These are phyloP conservation scores for Solanum hybrid DNA, from an alignment of 305 asterid species.

Conservation along the genomic window DNA sequence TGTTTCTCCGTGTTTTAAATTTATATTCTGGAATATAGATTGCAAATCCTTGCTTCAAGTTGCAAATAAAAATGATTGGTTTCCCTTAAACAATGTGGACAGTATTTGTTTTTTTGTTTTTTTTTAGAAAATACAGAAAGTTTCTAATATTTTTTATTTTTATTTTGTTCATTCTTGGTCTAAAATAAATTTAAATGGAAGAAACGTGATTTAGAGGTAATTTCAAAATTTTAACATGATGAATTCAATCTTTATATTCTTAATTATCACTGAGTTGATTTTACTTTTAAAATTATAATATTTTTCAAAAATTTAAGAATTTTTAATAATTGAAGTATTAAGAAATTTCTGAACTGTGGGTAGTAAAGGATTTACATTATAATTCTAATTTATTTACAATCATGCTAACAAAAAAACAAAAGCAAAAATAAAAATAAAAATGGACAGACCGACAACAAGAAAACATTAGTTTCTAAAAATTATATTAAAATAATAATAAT, in stretches of 20 bases:
- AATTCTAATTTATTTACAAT: neutral
- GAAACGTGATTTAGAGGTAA: neutral
- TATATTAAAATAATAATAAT: neutral
- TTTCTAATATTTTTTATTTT: neutral
- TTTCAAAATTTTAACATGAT: neutral
- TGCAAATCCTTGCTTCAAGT: neutral
- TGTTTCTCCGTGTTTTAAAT: neutral
- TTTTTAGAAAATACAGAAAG: neutral
- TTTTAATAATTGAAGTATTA: neutral
- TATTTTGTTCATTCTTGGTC: neutral
- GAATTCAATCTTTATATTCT: neutral
- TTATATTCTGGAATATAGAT: neutral
- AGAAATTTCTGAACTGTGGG: neutral
- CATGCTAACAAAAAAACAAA: too few relatives aligned
- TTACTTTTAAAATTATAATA: neutral
- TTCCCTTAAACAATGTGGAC: neutral
- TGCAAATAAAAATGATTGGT: neutral
- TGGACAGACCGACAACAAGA: neutral
- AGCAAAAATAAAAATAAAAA: too few relatives aligned
- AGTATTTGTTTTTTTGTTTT: too few relatives aligned
- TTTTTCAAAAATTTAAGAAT: too few relatives aligned
- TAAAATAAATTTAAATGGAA: neutral
- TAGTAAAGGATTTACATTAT: neutral
- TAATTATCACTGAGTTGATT: neutral
- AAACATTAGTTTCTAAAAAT: neutral